Evolutionary conservation across 768 basidiomycete genomes (phyloP), one percentile per base, ranked within the genome.

Genomic region (Leccinum obscurum): DNA sequence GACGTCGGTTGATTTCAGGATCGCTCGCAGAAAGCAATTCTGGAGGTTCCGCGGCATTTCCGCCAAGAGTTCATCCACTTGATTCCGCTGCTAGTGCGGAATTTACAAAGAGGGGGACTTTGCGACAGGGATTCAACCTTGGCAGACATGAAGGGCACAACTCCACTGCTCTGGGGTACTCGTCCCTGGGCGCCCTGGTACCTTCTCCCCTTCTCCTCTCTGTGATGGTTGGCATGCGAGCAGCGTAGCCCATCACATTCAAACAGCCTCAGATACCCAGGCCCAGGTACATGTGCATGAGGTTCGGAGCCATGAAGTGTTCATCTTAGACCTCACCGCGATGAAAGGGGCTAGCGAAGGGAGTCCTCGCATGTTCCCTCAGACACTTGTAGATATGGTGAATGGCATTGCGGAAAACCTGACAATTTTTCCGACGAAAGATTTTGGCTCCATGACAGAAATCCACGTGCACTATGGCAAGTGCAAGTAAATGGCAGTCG

Each of bases 31-130:
- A 32, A 52, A 24, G 28, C 8, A 49, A 26, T 49, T 26, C 24
- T 26, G 1, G 14, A 15, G 24, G 7, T 49, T 15, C 49, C 4
- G 26, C 13, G 49, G 26, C 15, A n/a, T 50, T 14, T 15, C 46
- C 13, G 24, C 6, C 32, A 34, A 34, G 5, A 13, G 3, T 14
- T 20, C 3, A 24, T 46, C 2, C n/a, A 44, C 34, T 9, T 41
- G 14, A 22, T n/a, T 46, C 2, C 54, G 60, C 32, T 10, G 56
- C 30, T 55, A 57, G 30, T 30, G 56, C 54, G 65, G 52, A 54
- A 32, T 28, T 2, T n/a, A 2, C 52, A 10, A 24, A 41, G 44
- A 26, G 3, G 2, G 30, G 17, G 14, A 48, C 28, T 37, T 35
- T 39, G 24, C 3, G 37, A 4, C n/a, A 50, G 26, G 14, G 28